Conservation (phyloP, 164 flowering plant genomes). For the Sextonia rubra region DNA sequence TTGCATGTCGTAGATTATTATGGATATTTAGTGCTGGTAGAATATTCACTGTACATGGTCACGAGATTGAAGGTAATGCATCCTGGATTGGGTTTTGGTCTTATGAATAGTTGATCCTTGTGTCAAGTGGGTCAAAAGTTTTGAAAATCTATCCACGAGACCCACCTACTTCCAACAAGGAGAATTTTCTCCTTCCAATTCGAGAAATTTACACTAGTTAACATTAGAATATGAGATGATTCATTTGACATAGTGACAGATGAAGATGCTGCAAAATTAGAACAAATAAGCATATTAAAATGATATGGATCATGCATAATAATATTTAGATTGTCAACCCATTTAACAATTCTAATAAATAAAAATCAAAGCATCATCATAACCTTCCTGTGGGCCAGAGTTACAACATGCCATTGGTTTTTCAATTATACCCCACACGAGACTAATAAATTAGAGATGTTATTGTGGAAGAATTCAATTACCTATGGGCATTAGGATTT, state of each 20-base stretch:
- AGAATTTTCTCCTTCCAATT: slow-evolving; percentile 1
- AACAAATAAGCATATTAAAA: neutral
- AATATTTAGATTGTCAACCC: neutral
- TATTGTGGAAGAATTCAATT: too few relatives aligned
- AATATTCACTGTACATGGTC: too few relatives aligned
- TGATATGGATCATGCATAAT: neutral
- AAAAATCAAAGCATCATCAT: neutral
- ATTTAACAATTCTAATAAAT: neutral
- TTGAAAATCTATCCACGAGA: too few relatives aligned
- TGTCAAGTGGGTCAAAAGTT: too few relatives aligned
- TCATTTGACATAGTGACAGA: neutral
- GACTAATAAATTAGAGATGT: neutral
- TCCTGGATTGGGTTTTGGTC: too few relatives aligned
- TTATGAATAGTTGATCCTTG: too few relatives aligned
- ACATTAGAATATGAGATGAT: neutral
- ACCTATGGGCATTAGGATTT: too few relatives aligned
- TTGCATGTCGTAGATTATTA: too few relatives aligned
- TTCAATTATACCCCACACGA: neutral
- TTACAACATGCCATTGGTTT: neutral
- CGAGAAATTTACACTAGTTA: neutral
- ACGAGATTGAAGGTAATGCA: too few relatives aligned
- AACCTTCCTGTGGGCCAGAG: neutral
- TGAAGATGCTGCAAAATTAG: neutral
- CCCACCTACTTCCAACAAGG: too few relatives aligned
- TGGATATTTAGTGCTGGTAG: too few relatives aligned